Conservation (phyloP, 805 yeast genomes). For the Spathaspora hagerdaliae region DNA sequence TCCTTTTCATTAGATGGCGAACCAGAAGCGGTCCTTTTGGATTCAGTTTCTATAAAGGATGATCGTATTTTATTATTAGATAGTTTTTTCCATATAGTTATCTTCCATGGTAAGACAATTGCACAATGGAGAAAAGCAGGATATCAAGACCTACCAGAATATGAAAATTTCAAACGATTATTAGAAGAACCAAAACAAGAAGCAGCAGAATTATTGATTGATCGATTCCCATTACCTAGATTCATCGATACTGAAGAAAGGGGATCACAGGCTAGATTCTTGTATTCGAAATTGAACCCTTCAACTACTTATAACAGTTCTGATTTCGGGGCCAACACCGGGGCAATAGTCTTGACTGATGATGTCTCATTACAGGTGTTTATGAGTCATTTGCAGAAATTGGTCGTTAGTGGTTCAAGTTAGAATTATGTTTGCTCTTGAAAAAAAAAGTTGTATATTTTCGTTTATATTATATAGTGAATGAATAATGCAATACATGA, state of each 20-base stretch:
- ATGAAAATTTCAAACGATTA: slow-evolving; percentile 80
- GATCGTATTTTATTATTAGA: slow-evolving; percentile 85
- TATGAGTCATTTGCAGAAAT: slow-evolving; percentile 89
- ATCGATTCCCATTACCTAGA: slow-evolving; percentile 96
- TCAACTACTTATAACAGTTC: slow-evolving; percentile 74
- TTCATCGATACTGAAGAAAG: slow-evolving; percentile 97
- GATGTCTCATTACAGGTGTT: slow-evolving; percentile 93
- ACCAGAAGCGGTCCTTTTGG: slow-evolving; percentile 89
- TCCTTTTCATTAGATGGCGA: slow-evolving; percentile 73
- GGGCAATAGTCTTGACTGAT: slow-evolving; percentile 87
- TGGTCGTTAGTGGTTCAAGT: slow-evolving; percentile 60
- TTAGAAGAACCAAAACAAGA: slow-evolving; percentile 87
- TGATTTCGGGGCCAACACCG: slow-evolving; percentile 40
- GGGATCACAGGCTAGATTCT: slow-evolving; percentile 96
- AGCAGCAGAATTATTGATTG: slow-evolving; percentile 86
- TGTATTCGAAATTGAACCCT: slow-evolving; percentile 92
- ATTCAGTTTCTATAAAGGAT: slow-evolving; percentile 86
- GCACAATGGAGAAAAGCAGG: slow-evolving; percentile 97
- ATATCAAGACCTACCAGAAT: slow-evolving; percentile 87
- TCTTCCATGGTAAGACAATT: slow-evolving; percentile 91
- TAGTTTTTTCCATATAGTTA: slow-evolving; percentile 93
- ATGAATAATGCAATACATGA: too few relatives aligned
- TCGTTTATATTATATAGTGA: too few relatives aligned
- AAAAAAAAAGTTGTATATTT: neutral
- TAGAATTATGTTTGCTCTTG: slow-evolving; percentile 6